These are phyloP conservation scores for Hygrocybe coccinea DNA, from an alignment of 768 basidiomycete species.

Conservation along the genomic window DNA sequence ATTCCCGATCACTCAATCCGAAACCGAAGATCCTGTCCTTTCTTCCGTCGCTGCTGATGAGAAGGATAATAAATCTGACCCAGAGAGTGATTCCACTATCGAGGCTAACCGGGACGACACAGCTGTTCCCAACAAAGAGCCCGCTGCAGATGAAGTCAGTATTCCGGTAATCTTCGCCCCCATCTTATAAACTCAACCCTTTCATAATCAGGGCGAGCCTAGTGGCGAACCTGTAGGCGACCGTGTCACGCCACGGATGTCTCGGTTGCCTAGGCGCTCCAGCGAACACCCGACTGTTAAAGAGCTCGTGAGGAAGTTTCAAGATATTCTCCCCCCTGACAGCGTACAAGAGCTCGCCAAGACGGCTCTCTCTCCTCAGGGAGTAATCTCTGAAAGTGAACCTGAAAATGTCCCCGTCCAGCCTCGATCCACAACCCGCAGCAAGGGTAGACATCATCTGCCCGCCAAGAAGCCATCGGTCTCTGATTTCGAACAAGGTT, in stretches of 20 bases:
- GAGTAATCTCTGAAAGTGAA: conserved; percentile 75
- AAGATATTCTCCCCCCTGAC: conserved; percentile 68
- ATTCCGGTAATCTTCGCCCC: background rate
- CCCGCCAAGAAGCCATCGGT: conserved; percentile 52
- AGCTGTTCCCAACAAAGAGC: conserved; percentile 4
- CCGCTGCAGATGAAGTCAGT: conserved; percentile 9
- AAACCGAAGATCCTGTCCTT: background rate
- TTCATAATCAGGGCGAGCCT: background rate
- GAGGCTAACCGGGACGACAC: conserved; percentile 46
- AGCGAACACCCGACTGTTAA: conserved; percentile 65
- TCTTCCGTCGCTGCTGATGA: conserved; percentile 1
- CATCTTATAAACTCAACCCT: background rate
- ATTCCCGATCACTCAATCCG: background rate
- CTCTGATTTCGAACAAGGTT: conserved; percentile 88
- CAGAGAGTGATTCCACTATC: conserved; percentile 83
- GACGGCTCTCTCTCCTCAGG: conserved; percentile 59
- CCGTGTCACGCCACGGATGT: conserved; percentile 35
- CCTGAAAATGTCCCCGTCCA: conserved; percentile 50
- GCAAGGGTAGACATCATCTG: conserved; percentile 47
- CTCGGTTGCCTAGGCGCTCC: conserved; percentile 60
- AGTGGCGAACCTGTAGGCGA: conserved; percentile 7
- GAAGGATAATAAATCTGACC: conserved; percentile 37
- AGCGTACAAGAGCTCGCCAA: conserved; percentile 68
- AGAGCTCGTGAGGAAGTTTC: conserved; percentile 79
- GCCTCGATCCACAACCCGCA: conserved; percentile 40